Conservation (phyloP, 371 early-diverging fungal species). For the Apophysomyces sp. region DNA sequence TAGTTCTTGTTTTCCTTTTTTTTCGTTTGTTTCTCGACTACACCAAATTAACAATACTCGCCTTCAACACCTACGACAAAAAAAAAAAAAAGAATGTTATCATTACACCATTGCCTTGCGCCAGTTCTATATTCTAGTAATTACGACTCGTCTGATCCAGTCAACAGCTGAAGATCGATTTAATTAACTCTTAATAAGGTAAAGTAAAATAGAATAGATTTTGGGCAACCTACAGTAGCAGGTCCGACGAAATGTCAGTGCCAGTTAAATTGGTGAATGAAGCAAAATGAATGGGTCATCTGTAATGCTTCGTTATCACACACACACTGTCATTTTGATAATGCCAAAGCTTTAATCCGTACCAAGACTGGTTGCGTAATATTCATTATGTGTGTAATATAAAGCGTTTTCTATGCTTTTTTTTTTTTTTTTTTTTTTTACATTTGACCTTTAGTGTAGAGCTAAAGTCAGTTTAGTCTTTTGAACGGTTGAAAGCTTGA, state of each 20-base stretch:
- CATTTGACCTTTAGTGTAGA: too few relatives aligned
- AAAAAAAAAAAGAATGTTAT: not conserved
- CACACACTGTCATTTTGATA: not conserved
- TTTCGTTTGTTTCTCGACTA: conserved; percentile 3
- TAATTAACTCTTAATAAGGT: not conserved
- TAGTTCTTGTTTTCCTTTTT: conserved; percentile 2
- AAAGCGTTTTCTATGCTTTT: too few relatives aligned
- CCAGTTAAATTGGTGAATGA: not conserved
- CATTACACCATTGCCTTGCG: not conserved
- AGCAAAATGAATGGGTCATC: not conserved
- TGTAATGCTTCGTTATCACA: not conserved
- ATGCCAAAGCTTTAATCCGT: not conserved
- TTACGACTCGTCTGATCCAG: not conserved
- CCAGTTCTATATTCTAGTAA: not conserved
- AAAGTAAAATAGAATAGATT: not conserved
- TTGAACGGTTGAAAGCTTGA: too few relatives aligned
- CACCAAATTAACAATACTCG: conserved; percentile 3
- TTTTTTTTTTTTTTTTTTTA: too few relatives aligned
- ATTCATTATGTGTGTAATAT: too few relatives aligned
- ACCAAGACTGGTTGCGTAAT: not conserved
- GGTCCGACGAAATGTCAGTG: not conserved
- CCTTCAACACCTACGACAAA: conserved; percentile 1
- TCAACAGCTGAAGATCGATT: conserved; percentile 1
- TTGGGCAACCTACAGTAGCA: not conserved
- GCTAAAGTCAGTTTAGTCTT: too few relatives aligned